These are phyloP conservation scores for Aspergillus fijiensis DNA, from an alignment of 2,329 filamentous ascomycete genomes.

Conservation along the genomic window DNA sequence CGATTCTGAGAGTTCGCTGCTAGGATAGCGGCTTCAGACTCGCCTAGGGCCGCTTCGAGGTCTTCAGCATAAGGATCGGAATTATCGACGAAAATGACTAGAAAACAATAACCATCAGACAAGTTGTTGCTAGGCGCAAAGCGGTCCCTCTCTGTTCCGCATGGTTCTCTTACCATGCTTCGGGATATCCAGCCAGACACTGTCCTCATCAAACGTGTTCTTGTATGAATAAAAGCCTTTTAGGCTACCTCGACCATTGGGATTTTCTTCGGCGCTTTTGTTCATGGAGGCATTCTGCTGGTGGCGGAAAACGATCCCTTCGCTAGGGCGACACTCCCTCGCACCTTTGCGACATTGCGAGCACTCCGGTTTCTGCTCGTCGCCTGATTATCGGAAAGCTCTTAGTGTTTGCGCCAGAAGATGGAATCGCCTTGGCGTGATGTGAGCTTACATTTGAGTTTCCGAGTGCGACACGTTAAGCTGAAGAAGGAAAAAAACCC, in stretches of 20 bases:
- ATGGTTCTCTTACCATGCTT: conserved; percentile 49
- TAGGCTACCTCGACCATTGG: conserved; percentile 46
- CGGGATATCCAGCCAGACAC: conserved; percentile 63
- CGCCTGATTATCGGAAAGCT: conserved; percentile 32
- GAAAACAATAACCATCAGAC: conserved; percentile 4
- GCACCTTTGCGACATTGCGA: conserved; percentile 61
- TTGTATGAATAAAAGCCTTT: conserved; percentile 66
- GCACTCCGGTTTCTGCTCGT: conserved; percentile 61
- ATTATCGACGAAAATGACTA: conserved; percentile 63
- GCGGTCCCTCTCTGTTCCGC: neutral
- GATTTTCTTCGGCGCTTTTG: conserved; percentile 44
- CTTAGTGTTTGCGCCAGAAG: neutral
- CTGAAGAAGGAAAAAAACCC: conserved; percentile 24
- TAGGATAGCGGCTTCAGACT: conserved; percentile 31
- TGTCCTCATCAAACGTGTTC: conserved; percentile 62
- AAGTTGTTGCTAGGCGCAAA: neutral
- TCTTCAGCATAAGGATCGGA: conserved; percentile 61
- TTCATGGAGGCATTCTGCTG: conserved; percentile 71
- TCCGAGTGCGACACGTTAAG: conserved; percentile 59
- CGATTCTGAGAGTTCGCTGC: conserved; percentile 29
- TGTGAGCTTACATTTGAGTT: conserved; percentile 57
- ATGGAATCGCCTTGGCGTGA: neutral
- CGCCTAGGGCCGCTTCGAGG: conserved; percentile 36
- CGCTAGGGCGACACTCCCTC: conserved; percentile 60
- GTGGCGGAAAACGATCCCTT: conserved; percentile 65